Evolutionary conservation across 2,329 filamentous ascomycete species (phyloP).

Genomic region (Fusarium sp.): DNA sequence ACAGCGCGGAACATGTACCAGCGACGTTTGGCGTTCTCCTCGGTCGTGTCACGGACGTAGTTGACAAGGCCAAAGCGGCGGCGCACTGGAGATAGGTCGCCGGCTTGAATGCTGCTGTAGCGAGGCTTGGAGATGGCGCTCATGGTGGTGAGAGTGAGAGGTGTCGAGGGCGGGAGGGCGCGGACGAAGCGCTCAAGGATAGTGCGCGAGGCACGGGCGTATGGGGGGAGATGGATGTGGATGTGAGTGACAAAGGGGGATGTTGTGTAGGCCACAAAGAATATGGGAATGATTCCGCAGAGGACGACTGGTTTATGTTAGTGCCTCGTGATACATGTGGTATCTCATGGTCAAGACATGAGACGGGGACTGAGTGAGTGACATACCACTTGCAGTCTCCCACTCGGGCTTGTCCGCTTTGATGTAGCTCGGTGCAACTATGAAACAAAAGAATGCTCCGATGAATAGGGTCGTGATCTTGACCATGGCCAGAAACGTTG

Average conservation of each 20-base stretch:
- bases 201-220: slow-evolving; percentile 71
- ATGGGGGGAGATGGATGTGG: slow-evolving; percentile 74
- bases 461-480: slow-evolving; percentile 79
- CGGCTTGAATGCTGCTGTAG: slow-evolving; percentile 56
- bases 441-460: slow-evolving; percentile 73
- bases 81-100: slow-evolving; percentile 49
- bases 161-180: slow-evolving; percentile 58
- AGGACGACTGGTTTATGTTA: slow-evolving; percentile 60
- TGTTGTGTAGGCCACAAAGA: slow-evolving; percentile 73
- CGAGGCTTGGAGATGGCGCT: slow-evolving; percentile 67
- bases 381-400: slow-evolving; percentile 55
- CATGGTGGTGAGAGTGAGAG: slow-evolving; percentile 67
- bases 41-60: slow-evolving; percentile 51
- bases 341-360: neutral
- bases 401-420: slow-evolving; percentile 53
- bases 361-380: neutral
- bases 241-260: slow-evolving; percentile 80
- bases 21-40: slow-evolving; percentile 49
- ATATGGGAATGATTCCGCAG: slow-evolving; percentile 73
- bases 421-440: slow-evolving; percentile 72
- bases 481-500: slow-evolving; percentile 75
- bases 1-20: slow-evolving; percentile 58
- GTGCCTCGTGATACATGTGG: neutral
- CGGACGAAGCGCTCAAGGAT: slow-evolving; percentile 65
- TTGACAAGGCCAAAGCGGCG: slow-evolving; percentile 56